Conservation (phyloP, 441 rosid species). For the Gossypium davidsonii region DNA sequence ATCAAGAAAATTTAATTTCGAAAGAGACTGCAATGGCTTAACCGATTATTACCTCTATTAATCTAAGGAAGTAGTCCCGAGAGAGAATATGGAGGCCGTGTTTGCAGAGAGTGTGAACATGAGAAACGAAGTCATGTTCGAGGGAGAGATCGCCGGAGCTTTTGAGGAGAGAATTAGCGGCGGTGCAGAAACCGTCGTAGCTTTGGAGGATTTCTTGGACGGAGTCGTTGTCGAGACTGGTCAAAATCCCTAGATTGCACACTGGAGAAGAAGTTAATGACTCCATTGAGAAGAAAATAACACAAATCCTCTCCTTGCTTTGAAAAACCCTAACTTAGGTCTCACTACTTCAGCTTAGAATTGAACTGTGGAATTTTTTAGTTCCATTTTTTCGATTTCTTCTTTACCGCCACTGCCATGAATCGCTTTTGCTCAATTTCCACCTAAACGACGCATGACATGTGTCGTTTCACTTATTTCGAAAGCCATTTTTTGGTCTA, state of each 20-base stretch:
- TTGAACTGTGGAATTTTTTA: not conserved
- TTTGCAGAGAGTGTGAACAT: slow-evolving; percentile 54
- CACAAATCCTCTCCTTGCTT: not conserved
- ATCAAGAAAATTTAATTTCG: not conserved
- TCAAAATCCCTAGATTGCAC: slow-evolving; percentile 43
- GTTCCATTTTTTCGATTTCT: not conserved
- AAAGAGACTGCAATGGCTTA: not conserved
- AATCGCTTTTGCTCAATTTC: not conserved
- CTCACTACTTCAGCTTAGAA: not conserved
- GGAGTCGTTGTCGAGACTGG: slow-evolving; percentile 40
- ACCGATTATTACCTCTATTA: slow-evolving; percentile 48
- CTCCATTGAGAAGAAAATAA: slow-evolving; percentile 34
- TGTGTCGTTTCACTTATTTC: not conserved
- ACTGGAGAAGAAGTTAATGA: slow-evolving; percentile 30
- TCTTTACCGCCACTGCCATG: slow-evolving; percentile 22
- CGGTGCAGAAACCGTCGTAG: slow-evolving; percentile 52
- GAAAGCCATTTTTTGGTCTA: not conserved
- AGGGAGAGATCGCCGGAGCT: slow-evolving; percentile 37
- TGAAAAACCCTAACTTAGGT: slow-evolving; percentile 18
- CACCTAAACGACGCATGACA: slow-evolving; percentile 2
- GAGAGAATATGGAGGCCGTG: slow-evolving; percentile 66
- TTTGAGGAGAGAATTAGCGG: slow-evolving; percentile 45
- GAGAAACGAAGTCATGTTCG: slow-evolving; percentile 40
- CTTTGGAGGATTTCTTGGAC: slow-evolving; percentile 48
- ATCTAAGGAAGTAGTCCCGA: slow-evolving; percentile 60